Evolutionary conservation across 345 rosid species (phyloP), one percentile per base, ranked within the genome.

Genomic region (Salix exigua): DNA sequence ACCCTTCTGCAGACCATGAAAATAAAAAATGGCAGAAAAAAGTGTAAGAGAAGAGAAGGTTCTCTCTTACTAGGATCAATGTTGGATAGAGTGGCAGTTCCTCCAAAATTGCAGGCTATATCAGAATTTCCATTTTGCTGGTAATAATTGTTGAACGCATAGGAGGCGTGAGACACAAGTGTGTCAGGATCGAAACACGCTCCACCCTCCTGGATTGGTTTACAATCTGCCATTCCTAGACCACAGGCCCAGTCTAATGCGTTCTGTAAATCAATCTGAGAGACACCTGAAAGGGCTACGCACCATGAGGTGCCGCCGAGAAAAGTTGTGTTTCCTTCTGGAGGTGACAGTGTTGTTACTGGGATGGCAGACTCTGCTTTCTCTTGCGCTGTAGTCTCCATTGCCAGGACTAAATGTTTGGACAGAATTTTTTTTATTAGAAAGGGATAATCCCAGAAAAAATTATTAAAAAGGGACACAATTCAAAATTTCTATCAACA

Each of bases 211-310:
- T 74, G 82, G 42, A 82, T 78, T 37, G 78, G 48, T 2, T 14
- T 21, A 35, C 81, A 82, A 28, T 78, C 74, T 8, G 92, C 85
- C 94, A 80, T 87, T 18, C 99, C 99, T 46, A 88, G 68, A 12
- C 99, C 98, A 76, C 98, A 95, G 5, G 98, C 96, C 99, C 99
- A 96, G 73, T 96, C 98, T 55, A 96, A 80, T 26, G 99, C 99
- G 53, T 86, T 89, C 76, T 93, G 98, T 73, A 93, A 79, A 81
- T 91, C 98, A 55, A 77, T 77, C 66, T 91, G 96, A 19, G 97
- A 77, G 2, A 85, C 96, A 51, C 93, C 94, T 1, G 91, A 63
- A 23, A 75, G 84, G 40, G 98, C 97, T 71, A 93, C 92, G 64
- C 97, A 95, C 97, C 97, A 95, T 60, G 91, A 87, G 6, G 89